phyloP scores from a whole-genome alignment of 2,329 filamentous ascomycete genomes.

The Neonectria ditissima region DNA sequence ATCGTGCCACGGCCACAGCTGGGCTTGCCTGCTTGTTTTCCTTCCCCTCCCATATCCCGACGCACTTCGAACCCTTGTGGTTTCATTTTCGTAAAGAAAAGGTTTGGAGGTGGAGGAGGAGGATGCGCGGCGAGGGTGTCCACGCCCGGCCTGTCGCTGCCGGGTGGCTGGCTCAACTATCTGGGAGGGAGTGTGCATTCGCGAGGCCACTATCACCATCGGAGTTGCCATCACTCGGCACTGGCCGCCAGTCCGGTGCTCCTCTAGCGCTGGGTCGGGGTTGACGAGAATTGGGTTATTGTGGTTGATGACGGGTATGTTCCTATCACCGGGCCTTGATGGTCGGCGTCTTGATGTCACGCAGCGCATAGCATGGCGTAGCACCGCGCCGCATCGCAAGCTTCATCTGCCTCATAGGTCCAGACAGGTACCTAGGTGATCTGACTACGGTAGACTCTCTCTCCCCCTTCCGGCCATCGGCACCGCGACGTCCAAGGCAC shows the following conservation, averaged over 20 bases:
- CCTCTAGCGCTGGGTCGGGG: conserved; percentile 29
- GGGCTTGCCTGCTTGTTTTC: neutral
- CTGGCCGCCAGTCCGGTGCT: conserved; percentile 28
- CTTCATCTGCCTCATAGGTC: neutral
- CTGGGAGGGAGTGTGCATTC: conserved; percentile 41
- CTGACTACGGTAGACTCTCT: conserved; percentile 7
- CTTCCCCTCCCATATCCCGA: neutral
- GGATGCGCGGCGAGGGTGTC: conserved; percentile 14
- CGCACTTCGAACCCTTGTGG: neutral
- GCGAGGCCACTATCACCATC: conserved; percentile 29
- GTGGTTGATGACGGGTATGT: conserved; percentile 27
- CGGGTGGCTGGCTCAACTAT: conserved; percentile 18
- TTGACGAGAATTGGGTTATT: conserved; percentile 24
- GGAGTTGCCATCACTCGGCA: conserved; percentile 29
- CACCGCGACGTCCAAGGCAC: conserved; percentile 2
- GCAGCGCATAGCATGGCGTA: conserved; percentile 9
- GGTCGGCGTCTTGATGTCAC: conserved; percentile 20
- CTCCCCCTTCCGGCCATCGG: neutral
- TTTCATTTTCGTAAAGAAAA: conserved; percentile 22
- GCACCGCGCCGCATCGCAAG: conserved; percentile 1
- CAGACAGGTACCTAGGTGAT: conserved; percentile 1
- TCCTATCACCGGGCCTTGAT: conserved; percentile 13
- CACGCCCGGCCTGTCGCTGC: conserved; percentile 8
- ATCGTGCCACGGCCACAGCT: conserved; percentile 9
- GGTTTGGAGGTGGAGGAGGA: conserved; percentile 20